These are phyloP conservation scores for Myrmaecium sp. DNA, from an alignment of 2,329 filamentous ascomycete species.

Conservation along the genomic window DNA sequence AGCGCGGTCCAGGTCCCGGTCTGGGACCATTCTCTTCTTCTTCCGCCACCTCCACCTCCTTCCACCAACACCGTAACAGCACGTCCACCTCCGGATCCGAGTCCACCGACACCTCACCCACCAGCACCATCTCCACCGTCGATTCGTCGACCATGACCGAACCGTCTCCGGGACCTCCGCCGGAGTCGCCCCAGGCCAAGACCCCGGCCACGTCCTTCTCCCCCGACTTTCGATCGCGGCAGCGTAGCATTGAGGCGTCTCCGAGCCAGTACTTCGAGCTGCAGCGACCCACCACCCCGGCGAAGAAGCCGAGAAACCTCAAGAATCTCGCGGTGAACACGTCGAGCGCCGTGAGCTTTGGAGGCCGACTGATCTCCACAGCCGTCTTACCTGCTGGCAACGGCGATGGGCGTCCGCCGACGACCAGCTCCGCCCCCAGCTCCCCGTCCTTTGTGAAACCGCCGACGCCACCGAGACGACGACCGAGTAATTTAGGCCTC, in stretches of 20 bases:
- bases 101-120: slow-evolving; percentile 87
- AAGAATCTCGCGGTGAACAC: slow-evolving; percentile 70
- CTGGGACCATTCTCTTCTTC: no score
- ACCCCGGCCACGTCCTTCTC: slow-evolving; percentile 54
- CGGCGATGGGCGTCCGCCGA: slow-evolving; percentile 23
- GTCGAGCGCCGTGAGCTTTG: slow-evolving; percentile 27
- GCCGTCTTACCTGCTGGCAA: slow-evolving; percentile 34
- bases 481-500: slow-evolving; percentile 61
- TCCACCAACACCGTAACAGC: slow-evolving; percentile 58
- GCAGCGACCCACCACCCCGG: slow-evolving; percentile 32
- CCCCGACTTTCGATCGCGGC: slow-evolving; percentile 30
- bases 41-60: slow-evolving; percentile 19
- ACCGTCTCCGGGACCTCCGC: slow-evolving; percentile 78
- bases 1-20: slow-evolving; percentile 8
- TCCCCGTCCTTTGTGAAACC: slow-evolving; percentile 71
- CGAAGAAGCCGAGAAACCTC: slow-evolving; percentile 61
- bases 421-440: slow-evolving; percentile 42
- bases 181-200: slow-evolving; percentile 69
- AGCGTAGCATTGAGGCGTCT: slow-evolving; percentile 25
- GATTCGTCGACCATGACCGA: slow-evolving; percentile 84
- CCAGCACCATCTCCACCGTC: slow-evolving; percentile 80
- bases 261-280: slow-evolving; percentile 36
- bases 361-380: slow-evolving; percentile 32
- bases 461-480: slow-evolving; percentile 48
- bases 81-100: slow-evolving; percentile 64